phyloP scores from a whole-genome alignment of 306 rosid genomes.

The Psophocarpus tetragonolobus region DNA sequence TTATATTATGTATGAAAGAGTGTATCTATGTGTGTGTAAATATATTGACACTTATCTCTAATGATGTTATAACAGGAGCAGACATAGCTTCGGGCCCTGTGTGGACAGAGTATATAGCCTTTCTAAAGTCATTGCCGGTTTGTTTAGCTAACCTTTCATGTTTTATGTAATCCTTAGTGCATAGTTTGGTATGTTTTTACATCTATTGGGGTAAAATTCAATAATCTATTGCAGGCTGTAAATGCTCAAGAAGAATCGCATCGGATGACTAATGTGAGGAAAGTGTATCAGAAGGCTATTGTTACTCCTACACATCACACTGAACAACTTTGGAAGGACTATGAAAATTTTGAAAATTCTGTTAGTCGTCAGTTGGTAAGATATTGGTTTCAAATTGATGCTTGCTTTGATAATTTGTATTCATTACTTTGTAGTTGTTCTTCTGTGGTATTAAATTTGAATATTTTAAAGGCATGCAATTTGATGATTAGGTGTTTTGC shows the following conservation, averaged over 20 bases:
- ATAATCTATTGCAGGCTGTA: constrained; percentile 45
- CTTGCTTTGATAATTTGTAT: constrained; percentile 25
- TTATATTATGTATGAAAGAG: background rate
- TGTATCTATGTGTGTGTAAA: background rate
- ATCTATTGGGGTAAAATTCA: constrained; percentile 13
- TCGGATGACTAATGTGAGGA: constrained; percentile 82
- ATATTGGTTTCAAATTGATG: constrained; percentile 24
- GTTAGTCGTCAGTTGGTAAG: constrained; percentile 94
- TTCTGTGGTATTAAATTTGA: constrained; percentile 12
- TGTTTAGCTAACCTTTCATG: constrained; percentile 34
- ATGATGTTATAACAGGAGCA: constrained; percentile 60
- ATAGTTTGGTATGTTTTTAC: constrained; percentile 13
- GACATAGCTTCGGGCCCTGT: constrained; percentile 96
- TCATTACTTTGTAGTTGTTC: constrained; percentile 6
- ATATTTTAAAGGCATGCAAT: constrained; percentile 2
- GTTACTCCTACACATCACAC: constrained; percentile 92
- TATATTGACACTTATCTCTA: constrained; percentile 30
- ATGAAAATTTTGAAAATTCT: constrained; percentile 91
- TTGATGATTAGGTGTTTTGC: constrained; percentile 47
- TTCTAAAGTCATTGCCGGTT: constrained; percentile 86
- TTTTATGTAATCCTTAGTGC: constrained; percentile 20
- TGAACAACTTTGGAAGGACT: constrained; percentile 96
- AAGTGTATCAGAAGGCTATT: constrained; percentile 85
- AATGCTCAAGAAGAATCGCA: constrained; percentile 83
- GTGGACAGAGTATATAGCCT: constrained; percentile 92